Base-by-base conservation (phyloP, 257 asterid genomes). In the Solanum rostratum region DNA sequence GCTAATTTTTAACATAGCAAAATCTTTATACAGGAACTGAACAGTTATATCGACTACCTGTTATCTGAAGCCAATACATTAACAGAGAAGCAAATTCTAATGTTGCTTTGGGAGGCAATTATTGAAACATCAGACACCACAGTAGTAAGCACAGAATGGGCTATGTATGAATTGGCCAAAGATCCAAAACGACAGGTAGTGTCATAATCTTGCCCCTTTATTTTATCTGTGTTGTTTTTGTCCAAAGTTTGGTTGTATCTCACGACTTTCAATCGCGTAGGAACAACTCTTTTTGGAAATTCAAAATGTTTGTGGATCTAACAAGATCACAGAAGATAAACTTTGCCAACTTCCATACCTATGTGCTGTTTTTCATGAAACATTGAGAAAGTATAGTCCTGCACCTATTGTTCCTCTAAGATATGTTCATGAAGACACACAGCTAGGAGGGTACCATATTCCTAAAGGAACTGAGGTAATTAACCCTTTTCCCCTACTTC, bases 111-210 rank as follows among this genome's bases (percentile, higher is more conserved):
- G 99, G 99, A 96, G 92, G 87, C 85, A 84, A 93, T 96, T 63
- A 95, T 95, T 22, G 99, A 91, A 90, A 69, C 99, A 43, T 93
- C 99, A 3, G 99, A 96, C 80, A 95, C 99, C 45, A 90, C 92
- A 4, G 68, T 92, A 79, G 97, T 93, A 70, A 41, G 92, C 33
- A 82, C 98, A 1, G 98, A 96, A 88, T 96, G 99, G 99, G 97
- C 98, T 15, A 92, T 96, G 92, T 95, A 92, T 78, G 98, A 96
- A 87, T 94, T 96, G 53, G 92, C 97, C 62, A 93, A 90, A 90
- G 90, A 92, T 90, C 93, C 88, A 9, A 88, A 87, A 37, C 89
- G 85, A 81, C 99, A 96, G 98, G 99, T 95, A 39, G 30, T 73
- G 19, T 37, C 14, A 16, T 76, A 24, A 9, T 24, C 68, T 63